phyloP scores from a whole-genome alignment of 2,329 filamentous ascomycete genomes.

The Diaporthe citrichinensis region DNA sequence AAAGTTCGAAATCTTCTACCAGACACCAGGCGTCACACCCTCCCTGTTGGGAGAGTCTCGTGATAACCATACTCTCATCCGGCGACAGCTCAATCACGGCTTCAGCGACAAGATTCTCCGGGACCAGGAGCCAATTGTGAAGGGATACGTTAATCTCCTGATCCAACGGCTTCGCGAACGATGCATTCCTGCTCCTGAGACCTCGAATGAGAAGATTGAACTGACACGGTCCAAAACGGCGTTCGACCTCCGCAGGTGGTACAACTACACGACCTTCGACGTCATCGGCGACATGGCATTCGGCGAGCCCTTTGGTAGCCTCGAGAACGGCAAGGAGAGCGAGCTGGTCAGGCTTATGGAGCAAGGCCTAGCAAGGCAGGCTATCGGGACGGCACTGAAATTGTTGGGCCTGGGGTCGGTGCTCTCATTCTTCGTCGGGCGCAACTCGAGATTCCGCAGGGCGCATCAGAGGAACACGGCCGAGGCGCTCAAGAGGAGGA shows the following conservation, averaged over 20 bases:
- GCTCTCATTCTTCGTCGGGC: not conserved
- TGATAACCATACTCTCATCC: conserved; percentile 40
- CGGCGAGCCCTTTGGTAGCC: conserved; percentile 57
- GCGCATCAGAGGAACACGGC: not conserved
- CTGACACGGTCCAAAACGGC: not conserved
- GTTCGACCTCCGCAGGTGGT: conserved; percentile 47
- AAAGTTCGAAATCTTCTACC: conserved; percentile 41
- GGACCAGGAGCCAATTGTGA: conserved; percentile 50
- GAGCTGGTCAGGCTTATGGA: conserved; percentile 49
- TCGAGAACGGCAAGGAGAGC: conserved; percentile 47
- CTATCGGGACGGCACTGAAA: conserved; percentile 31
- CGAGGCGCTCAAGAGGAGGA: conserved; percentile 42
- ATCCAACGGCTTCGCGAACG: conserved; percentile 39
- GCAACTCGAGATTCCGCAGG: conserved; percentile 5
- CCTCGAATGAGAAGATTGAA: conserved; percentile 29
- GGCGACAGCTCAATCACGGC: conserved; percentile 47
- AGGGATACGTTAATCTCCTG: conserved; percentile 47
- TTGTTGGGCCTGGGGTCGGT: conserved; percentile 35
- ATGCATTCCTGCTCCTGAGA: not conserved
- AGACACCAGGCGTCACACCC: not conserved
- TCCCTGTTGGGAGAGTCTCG: conserved; percentile 41
- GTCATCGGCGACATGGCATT: conserved; percentile 60
- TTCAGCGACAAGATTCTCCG: conserved; percentile 49
- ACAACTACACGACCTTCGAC: conserved; percentile 55
- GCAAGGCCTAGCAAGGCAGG: conserved; percentile 42